phyloP scores from a whole-genome alignment of 306 rosid species.

The Trifolium fragiferum region DNA sequence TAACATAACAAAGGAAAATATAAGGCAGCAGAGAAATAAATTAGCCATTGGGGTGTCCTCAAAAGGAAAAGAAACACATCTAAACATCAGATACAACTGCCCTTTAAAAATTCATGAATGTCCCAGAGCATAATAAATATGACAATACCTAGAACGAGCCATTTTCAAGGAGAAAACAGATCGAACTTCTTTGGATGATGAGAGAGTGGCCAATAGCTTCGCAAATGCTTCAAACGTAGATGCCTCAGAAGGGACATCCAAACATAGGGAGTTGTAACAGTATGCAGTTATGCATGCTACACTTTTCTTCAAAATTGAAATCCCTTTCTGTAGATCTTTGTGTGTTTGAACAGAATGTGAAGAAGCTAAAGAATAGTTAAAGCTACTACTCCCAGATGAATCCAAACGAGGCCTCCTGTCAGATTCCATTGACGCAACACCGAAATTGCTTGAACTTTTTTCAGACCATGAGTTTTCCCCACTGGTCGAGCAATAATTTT shows the following conservation, averaged over 20 bases:
- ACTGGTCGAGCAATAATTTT: constrained; percentile 76
- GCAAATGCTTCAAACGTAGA: constrained; percentile 96
- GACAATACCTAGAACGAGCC: constrained; percentile 82
- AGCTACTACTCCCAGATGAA: constrained; percentile 81
- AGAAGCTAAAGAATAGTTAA: constrained; percentile 77
- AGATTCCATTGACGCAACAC: constrained; percentile 94
- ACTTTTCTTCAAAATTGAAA: constrained; percentile 89
- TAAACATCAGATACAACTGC: constrained; percentile 13
- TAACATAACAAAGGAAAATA: too few species aligned
- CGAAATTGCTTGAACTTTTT: constrained; percentile 90
- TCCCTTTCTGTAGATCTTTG: constrained; percentile 92
- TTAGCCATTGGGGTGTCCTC: constrained; percentile 6
- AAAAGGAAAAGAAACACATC: constrained; percentile 17
- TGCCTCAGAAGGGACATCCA: constrained; percentile 85
- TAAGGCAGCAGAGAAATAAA: constrained; percentile 4
- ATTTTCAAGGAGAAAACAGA: constrained; percentile 73
- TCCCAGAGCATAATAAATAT: constrained; percentile 19
- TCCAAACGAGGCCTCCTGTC: constrained; percentile 77
- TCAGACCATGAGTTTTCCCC: constrained; percentile 97
- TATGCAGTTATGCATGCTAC: constrained; percentile 91
- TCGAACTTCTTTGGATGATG: constrained; percentile 94
- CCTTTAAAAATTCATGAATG: neutral
- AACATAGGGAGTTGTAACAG: constrained; percentile 78
- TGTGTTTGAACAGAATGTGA: constrained; percentile 78
- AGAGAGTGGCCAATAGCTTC: constrained; percentile 78